Percentiles rank a stretch among this genome's conserved stretches.
Conservation (phyloP, 176 grass and related monocot species). For the Sorghum bicolor region DNA sequence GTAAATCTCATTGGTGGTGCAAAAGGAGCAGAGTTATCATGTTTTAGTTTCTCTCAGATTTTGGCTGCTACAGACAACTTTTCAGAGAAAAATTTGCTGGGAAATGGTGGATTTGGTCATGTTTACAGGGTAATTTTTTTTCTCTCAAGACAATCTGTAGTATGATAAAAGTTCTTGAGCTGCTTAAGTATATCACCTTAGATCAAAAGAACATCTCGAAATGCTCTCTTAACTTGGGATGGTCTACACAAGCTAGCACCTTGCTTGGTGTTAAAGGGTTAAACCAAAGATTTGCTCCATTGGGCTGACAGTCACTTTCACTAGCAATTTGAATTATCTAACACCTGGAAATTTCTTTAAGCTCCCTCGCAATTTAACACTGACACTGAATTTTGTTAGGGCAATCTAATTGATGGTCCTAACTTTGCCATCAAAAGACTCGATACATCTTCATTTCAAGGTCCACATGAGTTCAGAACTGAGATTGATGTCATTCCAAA, state of each 20-base stretch:
- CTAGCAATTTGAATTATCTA: background rate
- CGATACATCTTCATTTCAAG: constrained; percentile 17
- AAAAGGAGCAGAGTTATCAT: too few relatives aligned
- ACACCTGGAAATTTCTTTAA: background rate
- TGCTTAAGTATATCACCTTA: background rate
- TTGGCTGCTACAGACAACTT: too few relatives aligned
- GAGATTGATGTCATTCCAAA: constrained; percentile 32
- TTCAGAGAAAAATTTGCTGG: too few relatives aligned
- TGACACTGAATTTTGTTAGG: background rate
- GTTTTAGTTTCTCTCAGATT: too few relatives aligned
- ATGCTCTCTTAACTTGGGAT: background rate
- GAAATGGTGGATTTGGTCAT: too few relatives aligned
- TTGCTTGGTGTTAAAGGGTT: background rate
- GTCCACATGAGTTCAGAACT: constrained; percentile 18
- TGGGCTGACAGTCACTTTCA: background rate
- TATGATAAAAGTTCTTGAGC: too few relatives aligned
- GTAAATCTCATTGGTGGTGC: too few relatives aligned
- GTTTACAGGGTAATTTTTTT: too few relatives aligned
- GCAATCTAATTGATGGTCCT: background rate
- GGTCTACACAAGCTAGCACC: background rate
- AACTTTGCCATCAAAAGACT: constrained; percentile 39
- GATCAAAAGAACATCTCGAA: background rate
- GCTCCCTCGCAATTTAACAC: background rate
- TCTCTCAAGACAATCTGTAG: too few relatives aligned
- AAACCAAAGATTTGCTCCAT: background rate